A percentile compares a stretch with the other conserved stretches of the same genome.
Evolutionary conservation across 257 asterid genomes (phyloP).

Genomic region (Petunia secreta): DNA sequence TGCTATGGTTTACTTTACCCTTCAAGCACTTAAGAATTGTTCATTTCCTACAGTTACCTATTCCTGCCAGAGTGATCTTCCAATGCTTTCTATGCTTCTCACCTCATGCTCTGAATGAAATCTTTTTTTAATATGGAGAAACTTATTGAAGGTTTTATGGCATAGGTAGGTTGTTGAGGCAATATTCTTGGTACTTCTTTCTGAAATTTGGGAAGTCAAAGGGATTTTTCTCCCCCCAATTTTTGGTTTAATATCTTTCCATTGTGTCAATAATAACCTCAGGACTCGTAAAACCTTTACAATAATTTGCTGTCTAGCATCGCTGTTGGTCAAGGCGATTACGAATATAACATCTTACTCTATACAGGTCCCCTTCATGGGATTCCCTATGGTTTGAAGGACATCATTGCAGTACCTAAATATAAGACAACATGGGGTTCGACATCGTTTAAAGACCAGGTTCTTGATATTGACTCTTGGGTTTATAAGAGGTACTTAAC

Average conservation of each 20-base stretch:
- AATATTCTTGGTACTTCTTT: conserved; percentile 18
- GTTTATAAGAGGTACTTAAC: conserved; percentile 76
- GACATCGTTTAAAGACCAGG: conserved; percentile 66
- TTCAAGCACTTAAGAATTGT: conserved; percentile 6
- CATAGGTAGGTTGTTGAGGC: not conserved
- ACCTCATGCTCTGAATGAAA: not conserved
- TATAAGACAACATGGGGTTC: conserved; percentile 98
- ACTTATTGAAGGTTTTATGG: not conserved
- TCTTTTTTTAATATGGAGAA: not conserved
- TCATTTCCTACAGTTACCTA: conserved; percentile 12
- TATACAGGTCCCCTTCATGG: conserved; percentile 91
- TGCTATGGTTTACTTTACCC: not conserved
- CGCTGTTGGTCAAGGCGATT: not conserved
- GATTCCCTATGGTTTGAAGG: conserved; percentile 94
- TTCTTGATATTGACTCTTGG: conserved; percentile 90
- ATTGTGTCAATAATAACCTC: not conserved
- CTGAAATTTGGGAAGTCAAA: not conserved
- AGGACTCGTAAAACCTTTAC: not conserved
- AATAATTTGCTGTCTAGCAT: not conserved
- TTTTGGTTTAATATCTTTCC: not conserved
- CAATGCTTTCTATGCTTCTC: not conserved
- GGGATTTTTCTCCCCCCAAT: not conserved
- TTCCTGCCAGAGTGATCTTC: conserved; percentile 1
- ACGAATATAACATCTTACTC: conserved; percentile 17
- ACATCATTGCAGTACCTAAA: conserved; percentile 83